These are phyloP conservation scores for Pelargonium australe DNA, from an alignment of 441 rosid species.

Conservation along the genomic window DNA sequence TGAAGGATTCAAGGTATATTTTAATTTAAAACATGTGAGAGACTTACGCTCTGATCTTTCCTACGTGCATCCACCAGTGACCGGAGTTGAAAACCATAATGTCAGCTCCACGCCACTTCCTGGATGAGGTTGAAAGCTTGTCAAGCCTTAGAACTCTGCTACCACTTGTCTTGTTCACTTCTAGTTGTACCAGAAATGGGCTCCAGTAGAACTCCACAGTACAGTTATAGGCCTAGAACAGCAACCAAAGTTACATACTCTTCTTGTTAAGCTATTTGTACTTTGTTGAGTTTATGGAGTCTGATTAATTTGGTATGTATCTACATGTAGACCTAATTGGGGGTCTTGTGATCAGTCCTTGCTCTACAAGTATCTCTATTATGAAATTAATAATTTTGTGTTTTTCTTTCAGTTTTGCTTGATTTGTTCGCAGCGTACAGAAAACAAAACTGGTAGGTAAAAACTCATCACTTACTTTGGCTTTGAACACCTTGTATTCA, in stretches of 20 bases:
- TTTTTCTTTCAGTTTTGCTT: too few relatives aligned
- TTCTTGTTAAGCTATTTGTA: background rate
- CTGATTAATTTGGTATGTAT: too few relatives aligned
- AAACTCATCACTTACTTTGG: constrained; percentile 27
- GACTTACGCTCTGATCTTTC: constrained; percentile 26
- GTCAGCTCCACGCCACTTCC: constrained; percentile 32
- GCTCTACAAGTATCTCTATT: background rate
- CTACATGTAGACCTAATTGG: too few relatives aligned
- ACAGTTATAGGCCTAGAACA: constrained; percentile 29
- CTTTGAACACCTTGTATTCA: constrained; percentile 30
- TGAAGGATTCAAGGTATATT: too few relatives aligned
- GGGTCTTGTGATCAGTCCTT: too few relatives aligned
- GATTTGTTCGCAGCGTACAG: too few relatives aligned
- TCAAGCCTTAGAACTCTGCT: constrained; percentile 27
- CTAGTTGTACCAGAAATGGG: constrained; percentile 31
- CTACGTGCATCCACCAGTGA: constrained; percentile 37
- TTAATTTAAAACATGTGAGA: background rate
- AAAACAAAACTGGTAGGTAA: background rate
- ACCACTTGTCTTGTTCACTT: constrained; percentile 18
- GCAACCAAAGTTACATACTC: background rate
- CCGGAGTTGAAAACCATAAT: constrained; percentile 42
- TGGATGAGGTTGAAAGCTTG: constrained; percentile 19
- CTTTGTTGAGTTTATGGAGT: background rate
- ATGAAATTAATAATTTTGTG: background rate
- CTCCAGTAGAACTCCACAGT: constrained; percentile 37